Conservation (phyloP, 768 basidiomycete species). For the Strobilomyces echinocephalus region DNA sequence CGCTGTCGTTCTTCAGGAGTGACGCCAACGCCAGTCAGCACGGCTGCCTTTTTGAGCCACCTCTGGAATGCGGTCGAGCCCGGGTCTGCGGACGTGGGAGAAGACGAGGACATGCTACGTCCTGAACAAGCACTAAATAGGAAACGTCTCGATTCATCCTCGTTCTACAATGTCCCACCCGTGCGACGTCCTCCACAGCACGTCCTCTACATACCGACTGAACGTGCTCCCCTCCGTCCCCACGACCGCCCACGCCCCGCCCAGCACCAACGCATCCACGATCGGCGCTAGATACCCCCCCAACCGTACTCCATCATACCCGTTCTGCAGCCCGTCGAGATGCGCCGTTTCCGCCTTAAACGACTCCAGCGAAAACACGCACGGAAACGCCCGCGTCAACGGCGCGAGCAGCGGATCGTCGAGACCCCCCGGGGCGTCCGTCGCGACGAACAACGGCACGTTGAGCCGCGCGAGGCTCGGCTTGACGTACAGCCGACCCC, state of each 20-base stretch:
- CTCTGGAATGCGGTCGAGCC: slow-evolving; percentile 36
- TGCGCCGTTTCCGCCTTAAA: slow-evolving; percentile 33
- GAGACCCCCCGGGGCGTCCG: slow-evolving; percentile 45
- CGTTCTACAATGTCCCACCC: slow-evolving; percentile 46
- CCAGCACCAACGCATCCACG: slow-evolving; percentile 67
- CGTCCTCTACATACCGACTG: slow-evolving; percentile 61
- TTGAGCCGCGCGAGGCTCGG: slow-evolving; percentile 40
- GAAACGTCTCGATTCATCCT: slow-evolving; percentile 29
- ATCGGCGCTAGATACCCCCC: slow-evolving; percentile 52
- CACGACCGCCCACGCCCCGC: slow-evolving; percentile 51
- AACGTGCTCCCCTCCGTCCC: slow-evolving; percentile 78
- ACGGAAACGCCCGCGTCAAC: slow-evolving; percentile 57
- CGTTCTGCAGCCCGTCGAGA: slow-evolving; percentile 38
- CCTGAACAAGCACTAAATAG: slow-evolving; percentile 13
- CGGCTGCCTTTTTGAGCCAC: slow-evolving; percentile 48
- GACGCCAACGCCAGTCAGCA: slow-evolving; percentile 49
- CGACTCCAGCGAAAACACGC: slow-evolving; percentile 53
- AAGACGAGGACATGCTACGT: slow-evolving; percentile 11
- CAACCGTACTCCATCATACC: slow-evolving; percentile 46
- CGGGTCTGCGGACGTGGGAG: slow-evolving; percentile 19
- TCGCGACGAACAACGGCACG: slow-evolving; percentile 61
- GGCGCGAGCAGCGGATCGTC: slow-evolving; percentile 40
- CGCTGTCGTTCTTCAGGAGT: slow-evolving; percentile 39
- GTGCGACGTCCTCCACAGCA: slow-evolving; percentile 61
- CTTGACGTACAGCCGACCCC: slow-evolving; percentile 33